These are phyloP conservation scores for Stylonectria norvegica DNA, from an alignment of 2,329 filamentous ascomycete genomes.

Conservation along the genomic window DNA sequence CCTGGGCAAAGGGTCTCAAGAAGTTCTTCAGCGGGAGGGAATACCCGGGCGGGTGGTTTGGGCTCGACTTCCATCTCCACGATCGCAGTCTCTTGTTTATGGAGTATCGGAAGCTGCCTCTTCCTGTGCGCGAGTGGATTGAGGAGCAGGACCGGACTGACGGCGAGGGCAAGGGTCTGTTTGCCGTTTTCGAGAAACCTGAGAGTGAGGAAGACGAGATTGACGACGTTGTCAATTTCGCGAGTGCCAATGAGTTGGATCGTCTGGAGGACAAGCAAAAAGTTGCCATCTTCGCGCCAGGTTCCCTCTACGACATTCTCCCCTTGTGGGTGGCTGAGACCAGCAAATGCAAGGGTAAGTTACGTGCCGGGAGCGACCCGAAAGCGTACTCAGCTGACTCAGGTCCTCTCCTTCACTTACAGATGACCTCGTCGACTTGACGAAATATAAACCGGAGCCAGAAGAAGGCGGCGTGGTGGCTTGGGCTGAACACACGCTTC, in stretches of 20 bases:
- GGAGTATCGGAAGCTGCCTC: slow-evolving; percentile 42
- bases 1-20: slow-evolving; percentile 40
- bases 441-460: slow-evolving; percentile 26
- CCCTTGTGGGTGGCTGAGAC: slow-evolving; percentile 48
- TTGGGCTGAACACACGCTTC: slow-evolving; percentile 31
- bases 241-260: slow-evolving; percentile 24
- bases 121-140: slow-evolving; percentile 46
- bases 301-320: slow-evolving; percentile 47
- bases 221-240: slow-evolving; percentile 34
- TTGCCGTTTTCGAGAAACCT: slow-evolving; percentile 40
- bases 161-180: slow-evolving; percentile 37
- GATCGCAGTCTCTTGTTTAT: slow-evolving; percentile 47
- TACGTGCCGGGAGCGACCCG: no score
- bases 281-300: slow-evolving; percentile 51
- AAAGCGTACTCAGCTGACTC: no score
- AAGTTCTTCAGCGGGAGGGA: slow-evolving; percentile 37
- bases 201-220: slow-evolving; percentile 37
- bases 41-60: slow-evolving; percentile 52
- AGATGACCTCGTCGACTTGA: slow-evolving; percentile 29
- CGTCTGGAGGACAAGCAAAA: slow-evolving; percentile 31
- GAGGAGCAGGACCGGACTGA: slow-evolving; percentile 38
- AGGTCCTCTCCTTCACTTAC: slow-evolving; percentile 5
- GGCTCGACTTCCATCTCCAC: slow-evolving; percentile 49
- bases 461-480: slow-evolving; percentile 27
- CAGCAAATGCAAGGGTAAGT: slow-evolving; percentile 42